phyloP scores from a whole-genome alignment of 2,329 filamentous ascomycete species.

The Arthrobotrys iridis region DNA sequence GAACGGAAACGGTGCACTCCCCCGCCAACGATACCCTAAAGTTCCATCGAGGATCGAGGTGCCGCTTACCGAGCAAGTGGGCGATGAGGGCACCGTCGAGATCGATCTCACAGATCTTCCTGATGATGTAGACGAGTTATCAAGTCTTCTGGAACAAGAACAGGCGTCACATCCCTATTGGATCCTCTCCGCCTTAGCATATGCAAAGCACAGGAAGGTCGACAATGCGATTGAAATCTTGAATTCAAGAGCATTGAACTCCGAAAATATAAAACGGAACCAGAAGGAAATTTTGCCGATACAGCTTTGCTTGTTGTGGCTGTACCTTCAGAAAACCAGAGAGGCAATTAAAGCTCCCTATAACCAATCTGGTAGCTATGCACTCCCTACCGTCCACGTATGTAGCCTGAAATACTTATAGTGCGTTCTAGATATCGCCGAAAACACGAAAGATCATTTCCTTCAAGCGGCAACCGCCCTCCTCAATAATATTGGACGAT shows the following conservation, averaged over 20 bases:
- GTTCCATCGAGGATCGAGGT: constrained; percentile 64
- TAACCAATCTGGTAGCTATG: constrained; percentile 65
- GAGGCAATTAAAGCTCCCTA: constrained; percentile 75
- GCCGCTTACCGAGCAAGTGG: constrained; percentile 66
- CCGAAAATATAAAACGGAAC: constrained; percentile 72
- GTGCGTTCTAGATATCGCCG: constrained; percentile 69
- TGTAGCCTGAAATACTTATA: constrained; percentile 52
- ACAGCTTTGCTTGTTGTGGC: constrained; percentile 85
- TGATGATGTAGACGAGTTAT: constrained; percentile 94
- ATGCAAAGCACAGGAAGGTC: constrained; percentile 93
- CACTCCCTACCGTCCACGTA: too few species aligned
- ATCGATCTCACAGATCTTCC: constrained; percentile 90
- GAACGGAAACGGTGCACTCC: constrained; percentile 34
- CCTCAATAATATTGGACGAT: constrained; percentile 92
- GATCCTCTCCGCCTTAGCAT: constrained; percentile 97
- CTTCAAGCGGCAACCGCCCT: constrained; percentile 88
- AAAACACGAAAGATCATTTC: constrained; percentile 92
- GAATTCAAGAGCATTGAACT: constrained; percentile 74
- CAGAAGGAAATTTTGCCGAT: constrained; percentile 86
- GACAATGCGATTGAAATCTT: constrained; percentile 80
- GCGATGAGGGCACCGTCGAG: constrained; percentile 76
- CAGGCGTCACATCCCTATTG: constrained; percentile 89
- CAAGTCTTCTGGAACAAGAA: constrained; percentile 93
- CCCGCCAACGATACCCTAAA: constrained; percentile 71
- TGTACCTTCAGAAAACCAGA: constrained; percentile 88